A percentile compares a stretch with the other conserved stretches of the same genome.
These are phyloP conservation scores for Exsudoporus floridanus DNA, from an alignment of 1,284 basidiomycete species.

Conservation along the genomic window DNA sequence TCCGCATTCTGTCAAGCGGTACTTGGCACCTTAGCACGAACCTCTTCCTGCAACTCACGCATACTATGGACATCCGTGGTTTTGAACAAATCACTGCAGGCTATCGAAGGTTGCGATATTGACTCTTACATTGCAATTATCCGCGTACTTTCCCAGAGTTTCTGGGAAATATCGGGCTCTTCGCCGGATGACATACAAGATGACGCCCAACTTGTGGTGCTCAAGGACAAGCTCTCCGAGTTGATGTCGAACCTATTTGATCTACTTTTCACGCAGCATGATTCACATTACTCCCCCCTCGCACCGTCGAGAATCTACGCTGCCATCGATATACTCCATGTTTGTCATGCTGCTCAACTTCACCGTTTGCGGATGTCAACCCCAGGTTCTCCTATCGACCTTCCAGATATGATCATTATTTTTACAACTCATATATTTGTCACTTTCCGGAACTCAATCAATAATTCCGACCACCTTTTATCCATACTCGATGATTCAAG, in stretches of 20 bases:
- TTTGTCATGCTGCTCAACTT: conserved; percentile 20
- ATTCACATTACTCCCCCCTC: not conserved
- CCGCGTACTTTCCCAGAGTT: conserved; percentile 13
- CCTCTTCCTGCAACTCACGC: conserved; percentile 3
- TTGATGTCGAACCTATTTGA: conserved; percentile 28
- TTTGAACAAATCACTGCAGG: conserved; percentile 36
- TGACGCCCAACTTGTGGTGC: not conserved
- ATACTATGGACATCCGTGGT: conserved; percentile 42
- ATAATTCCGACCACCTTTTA: conserved; percentile 13
- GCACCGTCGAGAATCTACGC: conserved; percentile 11
- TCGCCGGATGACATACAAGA: conserved; percentile 1
- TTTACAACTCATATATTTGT: conserved; percentile 33
- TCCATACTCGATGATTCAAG: conserved; percentile 27
- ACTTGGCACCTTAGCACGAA: conserved; percentile 17
- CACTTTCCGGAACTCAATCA: conserved; percentile 12
- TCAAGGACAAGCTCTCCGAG: conserved; percentile 25
- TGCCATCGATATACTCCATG: conserved; percentile 20
- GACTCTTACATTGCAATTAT: conserved; percentile 25
- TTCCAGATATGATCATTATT: conserved; percentile 33
- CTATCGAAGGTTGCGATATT: conserved; percentile 20
- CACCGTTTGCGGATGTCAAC: conserved; percentile 15
- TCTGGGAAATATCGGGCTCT: conserved; percentile 11
- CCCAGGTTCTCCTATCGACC: conserved; percentile 11
- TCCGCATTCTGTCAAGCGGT: conserved; percentile 27
- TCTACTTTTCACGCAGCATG: conserved; percentile 17